Base-by-base conservation (phyloP, 148 eudicot species). In the Salicornia ramosissima region DNA sequence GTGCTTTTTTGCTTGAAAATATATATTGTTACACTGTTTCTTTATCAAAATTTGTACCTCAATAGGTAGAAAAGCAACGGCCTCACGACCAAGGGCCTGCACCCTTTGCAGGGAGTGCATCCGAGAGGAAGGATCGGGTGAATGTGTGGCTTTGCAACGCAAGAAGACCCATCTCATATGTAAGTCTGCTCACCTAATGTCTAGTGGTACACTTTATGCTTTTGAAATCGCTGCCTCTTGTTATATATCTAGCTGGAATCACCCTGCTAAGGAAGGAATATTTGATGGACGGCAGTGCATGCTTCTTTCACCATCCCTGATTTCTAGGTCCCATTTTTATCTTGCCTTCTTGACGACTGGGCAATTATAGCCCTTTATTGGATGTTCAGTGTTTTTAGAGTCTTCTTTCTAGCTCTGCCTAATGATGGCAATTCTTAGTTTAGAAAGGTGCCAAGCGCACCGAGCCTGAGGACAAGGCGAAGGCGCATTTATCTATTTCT, bases 81-180 rank as follows among this genome's bases (percentile, higher is more conserved):
- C 77, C 69, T 54, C 87, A 64, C 78, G 86, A 65, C 92, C 95
- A 73, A 81, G 98, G 69, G 81, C 75, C 55, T 93, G 98, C 81
- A 93, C 96, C 24, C 86, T 93, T 8, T 93, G 98, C 67, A 83
- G 90, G 77, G 97, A 93, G 75, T 93, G 98, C 85, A 83, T 93
- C 67, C 79, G 85, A 68, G 90, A 66, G 68, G 92, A 83, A 76
- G 96, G 82, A 39, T 90, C 88, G 96, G 90, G 87, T 31, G 69
- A 90, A 71, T 62, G 67, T 71, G 88, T 93, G 52, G 89, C 88
- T 30, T 69, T 93, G 60, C 83, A 86, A 49, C 89, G 96, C 46
- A 90, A 85, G 76, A 93, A 78, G 81, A 89, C 90, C 78, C 98
- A 90, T 78, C 90, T 93, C 77, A 90, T 93, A 69, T 93, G 97